These are phyloP conservation scores for Acrocalymma vagum DNA, from an alignment of 2,329 filamentous ascomycete species.

Conservation along the genomic window DNA sequence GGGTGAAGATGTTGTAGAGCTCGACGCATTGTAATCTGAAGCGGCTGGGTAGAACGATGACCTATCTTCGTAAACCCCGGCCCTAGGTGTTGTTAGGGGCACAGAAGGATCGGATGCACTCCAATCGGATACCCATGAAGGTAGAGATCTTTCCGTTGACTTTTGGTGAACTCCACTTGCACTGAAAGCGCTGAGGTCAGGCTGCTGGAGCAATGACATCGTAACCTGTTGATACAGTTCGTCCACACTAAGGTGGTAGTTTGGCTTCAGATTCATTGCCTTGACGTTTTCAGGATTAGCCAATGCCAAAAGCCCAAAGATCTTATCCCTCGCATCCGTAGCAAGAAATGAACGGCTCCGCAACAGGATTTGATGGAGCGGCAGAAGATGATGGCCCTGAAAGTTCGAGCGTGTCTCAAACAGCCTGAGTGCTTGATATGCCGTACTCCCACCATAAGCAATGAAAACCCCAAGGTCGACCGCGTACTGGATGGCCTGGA, in stretches of 20 bases:
- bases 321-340: conserved; percentile 20
- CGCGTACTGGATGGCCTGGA: conserved; percentile 12
- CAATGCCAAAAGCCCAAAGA: conserved; percentile 21
- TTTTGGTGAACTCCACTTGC: conserved; percentile 7
- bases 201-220: conserved; percentile 2
- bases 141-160: conserved; percentile 5
- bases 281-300: conserved; percentile 5
- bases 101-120: conserved; percentile 13
- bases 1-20: conserved; percentile 5
- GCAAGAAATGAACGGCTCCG: conserved; percentile 16
- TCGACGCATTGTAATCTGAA: conserved; percentile 7
- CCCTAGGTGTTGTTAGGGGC: conserved; percentile 5
- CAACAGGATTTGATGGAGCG: conserved; percentile 12
- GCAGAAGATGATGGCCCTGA: conserved; percentile 3
- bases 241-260: conserved; percentile 14
- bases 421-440: conserved; percentile 15
- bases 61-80: conserved; percentile 1
- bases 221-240: conserved; percentile 13
- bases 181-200: conserved; percentile 11
- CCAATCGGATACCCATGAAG: conserved; percentile 26
- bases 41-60: background rate
- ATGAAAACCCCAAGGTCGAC: conserved; percentile 19
- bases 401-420: conserved; percentile 11
- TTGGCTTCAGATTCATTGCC: conserved; percentile 8
- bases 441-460: conserved; percentile 13